phyloP scores from a whole-genome alignment of 352 stramenopile genomes.

The Phytophthora macrochlamydospora region DNA sequence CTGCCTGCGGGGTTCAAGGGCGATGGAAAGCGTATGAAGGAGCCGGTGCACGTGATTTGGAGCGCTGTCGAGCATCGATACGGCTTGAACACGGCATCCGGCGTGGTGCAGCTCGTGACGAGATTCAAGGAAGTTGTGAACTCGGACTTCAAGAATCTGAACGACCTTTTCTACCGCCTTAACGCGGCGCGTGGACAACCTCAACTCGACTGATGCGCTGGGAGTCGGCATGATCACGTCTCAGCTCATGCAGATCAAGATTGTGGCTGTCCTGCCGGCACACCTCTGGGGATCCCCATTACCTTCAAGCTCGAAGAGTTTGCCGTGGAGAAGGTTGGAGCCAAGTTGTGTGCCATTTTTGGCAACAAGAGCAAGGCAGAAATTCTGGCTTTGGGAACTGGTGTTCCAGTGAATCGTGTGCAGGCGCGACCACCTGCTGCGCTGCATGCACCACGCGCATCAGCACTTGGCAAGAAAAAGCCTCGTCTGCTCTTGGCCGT shows the following conservation, averaged over 20 bases:
- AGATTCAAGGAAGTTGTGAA: background rate
- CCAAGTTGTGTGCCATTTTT: slow-evolving; percentile 6
- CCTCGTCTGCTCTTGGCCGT: background rate
- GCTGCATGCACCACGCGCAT: background rate
- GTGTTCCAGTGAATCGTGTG: slow-evolving; percentile 3
- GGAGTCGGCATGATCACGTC: background rate
- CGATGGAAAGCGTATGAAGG: background rate
- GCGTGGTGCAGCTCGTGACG: background rate
- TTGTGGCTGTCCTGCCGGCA: slow-evolving; percentile 1
- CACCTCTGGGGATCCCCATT: slow-evolving; percentile 7
- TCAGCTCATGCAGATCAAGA: slow-evolving; percentile 3
- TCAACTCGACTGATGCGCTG: background rate
- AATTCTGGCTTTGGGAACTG: slow-evolving; percentile 3
- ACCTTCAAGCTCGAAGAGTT: background rate
- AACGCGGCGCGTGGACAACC: background rate
- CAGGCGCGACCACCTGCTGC: background rate
- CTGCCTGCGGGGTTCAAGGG: slow-evolving; percentile 1
- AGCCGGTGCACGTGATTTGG: slow-evolving; percentile 9
- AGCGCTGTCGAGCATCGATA: background rate
- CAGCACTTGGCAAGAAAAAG: background rate
- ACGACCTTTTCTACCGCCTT: background rate
- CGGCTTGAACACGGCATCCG: slow-evolving; percentile 2
- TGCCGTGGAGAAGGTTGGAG: background rate
- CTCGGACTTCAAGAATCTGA: background rate
- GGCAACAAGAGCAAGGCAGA: slow-evolving; percentile 7